Conservation (phyloP, 768 basidiomycete genomes). For the Collybia sordida region DNA sequence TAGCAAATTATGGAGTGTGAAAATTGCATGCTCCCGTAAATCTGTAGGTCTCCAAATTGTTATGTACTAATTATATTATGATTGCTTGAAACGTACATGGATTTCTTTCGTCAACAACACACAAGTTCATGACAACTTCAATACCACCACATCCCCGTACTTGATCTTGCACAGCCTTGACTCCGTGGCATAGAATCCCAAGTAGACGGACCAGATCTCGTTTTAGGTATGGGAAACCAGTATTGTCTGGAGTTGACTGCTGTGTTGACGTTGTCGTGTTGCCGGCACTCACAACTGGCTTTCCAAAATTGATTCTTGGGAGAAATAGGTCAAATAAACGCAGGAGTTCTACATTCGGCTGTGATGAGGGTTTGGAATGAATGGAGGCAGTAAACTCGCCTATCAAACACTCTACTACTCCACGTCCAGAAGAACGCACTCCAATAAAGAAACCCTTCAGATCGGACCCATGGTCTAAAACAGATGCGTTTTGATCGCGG, state of each 20-base stretch:
- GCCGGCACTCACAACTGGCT: slow-evolving; percentile 40
- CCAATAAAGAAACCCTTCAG: slow-evolving; percentile 45
- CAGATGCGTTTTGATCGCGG: slow-evolving; percentile 11
- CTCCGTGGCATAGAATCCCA: slow-evolving; percentile 71
- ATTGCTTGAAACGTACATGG: slow-evolving; percentile 66
- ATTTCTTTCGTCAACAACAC: slow-evolving; percentile 87
- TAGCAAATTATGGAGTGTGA: slow-evolving; percentile 78
- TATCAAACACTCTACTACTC: slow-evolving; percentile 55
- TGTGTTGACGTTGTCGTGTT: slow-evolving; percentile 22
- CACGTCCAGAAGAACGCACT: slow-evolving; percentile 38
- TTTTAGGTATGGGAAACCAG: slow-evolving; percentile 83
- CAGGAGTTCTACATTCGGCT: slow-evolving; percentile 56
- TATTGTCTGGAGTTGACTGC: slow-evolving; percentile 33
- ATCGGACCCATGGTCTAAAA: slow-evolving; percentile 20
- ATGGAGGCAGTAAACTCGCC: slow-evolving; percentile 39
- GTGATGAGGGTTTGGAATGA: slow-evolving; percentile 7
- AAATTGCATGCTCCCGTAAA: slow-evolving; percentile 89
- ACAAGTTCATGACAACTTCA: slow-evolving; percentile 81
- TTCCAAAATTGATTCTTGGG: slow-evolving; percentile 82
- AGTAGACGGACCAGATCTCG: slow-evolving; percentile 87
- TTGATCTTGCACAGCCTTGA: slow-evolving; percentile 70
- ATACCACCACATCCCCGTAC: slow-evolving; percentile 73
- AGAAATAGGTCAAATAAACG: slow-evolving; percentile 77
- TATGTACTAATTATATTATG: slow-evolving; percentile 6
- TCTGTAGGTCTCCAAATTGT: slow-evolving; percentile 40